Evolutionary conservation across 2,329 filamentous ascomycete genomes (phyloP), one percentile per base, ranked within the genome.

Genomic region (Ascosphaera apis): DNA sequence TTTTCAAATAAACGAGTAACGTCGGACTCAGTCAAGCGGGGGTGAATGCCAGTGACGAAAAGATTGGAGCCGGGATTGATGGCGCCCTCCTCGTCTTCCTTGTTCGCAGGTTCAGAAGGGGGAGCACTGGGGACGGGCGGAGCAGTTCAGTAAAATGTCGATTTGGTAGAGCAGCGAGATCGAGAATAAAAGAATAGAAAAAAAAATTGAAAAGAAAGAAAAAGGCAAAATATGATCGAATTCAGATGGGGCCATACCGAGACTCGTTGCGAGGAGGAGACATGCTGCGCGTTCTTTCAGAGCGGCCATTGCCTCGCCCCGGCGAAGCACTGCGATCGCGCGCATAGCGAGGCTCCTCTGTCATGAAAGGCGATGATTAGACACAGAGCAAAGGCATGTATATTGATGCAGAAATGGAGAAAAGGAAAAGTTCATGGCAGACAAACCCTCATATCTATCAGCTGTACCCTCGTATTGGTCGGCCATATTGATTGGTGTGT

Each of bases 1-100:
- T 95, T 98, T 62, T 93, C 83, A 53, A 98, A 98, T 45, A 98
- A 75, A 55, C 83, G 83, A 37, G 79, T 78, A 42, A 98, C 81
- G 53, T 95, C 88, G 12, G 75, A 69, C 57, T 98, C 88, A 34
- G 70, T 75, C 45, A 98, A 70, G 49, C 80, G 79, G 39, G 88
- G 88, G 56, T 95, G 83, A 45, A 98, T 98, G 48, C 88, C 88
- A 43, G 88, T 98, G 45, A 98, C 88, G 57, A 98, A 98, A 40
- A 98, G 77, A 64, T 98, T 98, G 46, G 88, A 93, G 47, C 88
- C 88, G 43, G 83, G 79, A 62, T 98, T 98, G 52, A 78, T 55
- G 43, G 84, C 76, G 47, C 77, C 78, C 49, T 81, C 76, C 47
- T 91, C 66, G 33, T 69, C 81, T 13, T 30, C 27, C 27, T 30